Evolutionary conservation across 306 rosid genomes (phyloP), one percentile per base, ranked within the genome.

Genomic region (Macrotyloma uniflorum): DNA sequence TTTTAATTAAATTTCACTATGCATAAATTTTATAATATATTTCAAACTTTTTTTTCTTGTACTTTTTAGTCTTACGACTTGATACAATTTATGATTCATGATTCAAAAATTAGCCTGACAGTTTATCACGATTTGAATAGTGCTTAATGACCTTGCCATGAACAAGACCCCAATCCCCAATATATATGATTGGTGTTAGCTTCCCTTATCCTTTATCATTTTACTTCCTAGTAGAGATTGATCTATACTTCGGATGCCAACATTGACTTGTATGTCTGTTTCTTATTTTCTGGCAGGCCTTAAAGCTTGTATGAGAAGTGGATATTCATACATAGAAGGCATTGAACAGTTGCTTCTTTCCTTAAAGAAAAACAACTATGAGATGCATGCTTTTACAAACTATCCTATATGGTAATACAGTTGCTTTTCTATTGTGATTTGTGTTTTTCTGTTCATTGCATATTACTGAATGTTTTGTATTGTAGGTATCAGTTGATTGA

Each of bases 331-430:
- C 87, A 47, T 90, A 42, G 91, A 88, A 72, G 98, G 93, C 63
- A 65, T 89, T 57, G 97, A 95, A 83, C 89, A 88, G 82, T 76
- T 94, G 89, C 97, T 94, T 86, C 63, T 69, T 72, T 76, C 81
- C 51, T 85, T 95, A 61, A 92, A 89, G 87, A 72, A 81, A 81
- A 86, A 82, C 63, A 87, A 89, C 84, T 92, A 89, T 36, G 96
- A 92, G 87, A 95, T 95, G 92, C 98, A 95, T 75, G 96, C 98
- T 45, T 95, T 91, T 88, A 92, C 98, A 2, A 95, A 95, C 86
- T 95, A 95, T 82, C 98, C 98, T 42, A 79, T 74, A 79, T 94
- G 98, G 98, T 92, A 74, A 78, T 87, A 67, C 66, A 38, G 19
- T 77, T 47, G 9, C 28, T 79, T 70, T 38, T 23, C 65, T 15